A percentile compares a stretch with the other conserved stretches of the same genome.
Evolutionary conservation across 169 alveolate species (phyloP).

Genomic region (Eimeria acervulina): DNA sequence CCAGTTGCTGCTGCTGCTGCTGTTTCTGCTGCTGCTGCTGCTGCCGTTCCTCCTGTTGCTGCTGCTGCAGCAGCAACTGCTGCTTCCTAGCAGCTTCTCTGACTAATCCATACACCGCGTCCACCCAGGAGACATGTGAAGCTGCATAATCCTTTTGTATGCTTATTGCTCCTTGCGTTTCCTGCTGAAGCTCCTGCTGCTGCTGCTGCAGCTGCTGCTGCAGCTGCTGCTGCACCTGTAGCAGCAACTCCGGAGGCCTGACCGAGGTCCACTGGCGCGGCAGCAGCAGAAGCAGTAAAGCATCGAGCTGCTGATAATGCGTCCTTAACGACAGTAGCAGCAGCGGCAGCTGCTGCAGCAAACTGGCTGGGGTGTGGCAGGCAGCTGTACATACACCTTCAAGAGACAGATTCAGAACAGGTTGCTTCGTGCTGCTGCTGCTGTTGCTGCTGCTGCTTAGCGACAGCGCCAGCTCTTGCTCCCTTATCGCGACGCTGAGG

Average conservation of each 20-base stretch:
- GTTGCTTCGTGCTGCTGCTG: constrained; percentile 42
- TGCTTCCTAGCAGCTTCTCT: constrained; percentile 21
- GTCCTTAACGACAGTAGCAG: constrained; percentile 48
- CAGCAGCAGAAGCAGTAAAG: constrained; percentile 24
- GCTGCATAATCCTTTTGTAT: neutral
- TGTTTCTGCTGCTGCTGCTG: constrained; percentile 51
- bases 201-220: too few species aligned
- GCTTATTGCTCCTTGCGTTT: constrained; percentile 20
- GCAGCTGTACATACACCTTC: constrained; percentile 63
- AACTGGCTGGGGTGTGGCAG: constrained; percentile 28
- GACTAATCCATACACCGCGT: constrained; percentile 31
- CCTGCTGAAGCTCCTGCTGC: neutral
- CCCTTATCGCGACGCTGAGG: constrained; percentile 6
- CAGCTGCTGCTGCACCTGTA: constrained; percentile 73
- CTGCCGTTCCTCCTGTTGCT: constrained; percentile 10
- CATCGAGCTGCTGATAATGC: neutral
- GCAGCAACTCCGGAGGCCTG: constrained; percentile 31
- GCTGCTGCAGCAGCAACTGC: constrained; percentile 48
- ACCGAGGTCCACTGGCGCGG: neutral
- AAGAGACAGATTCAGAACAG: neutral
- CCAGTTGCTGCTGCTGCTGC: constrained; percentile 20
- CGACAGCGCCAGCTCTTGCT: constrained; percentile 19
- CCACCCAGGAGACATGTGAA: neutral
- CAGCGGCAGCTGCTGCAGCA: constrained; percentile 75
- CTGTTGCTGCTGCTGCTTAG: constrained; percentile 51